Base-by-base conservation (phyloP, 2,329 filamentous ascomycete species). In the Myriangium duriaei region DNA sequence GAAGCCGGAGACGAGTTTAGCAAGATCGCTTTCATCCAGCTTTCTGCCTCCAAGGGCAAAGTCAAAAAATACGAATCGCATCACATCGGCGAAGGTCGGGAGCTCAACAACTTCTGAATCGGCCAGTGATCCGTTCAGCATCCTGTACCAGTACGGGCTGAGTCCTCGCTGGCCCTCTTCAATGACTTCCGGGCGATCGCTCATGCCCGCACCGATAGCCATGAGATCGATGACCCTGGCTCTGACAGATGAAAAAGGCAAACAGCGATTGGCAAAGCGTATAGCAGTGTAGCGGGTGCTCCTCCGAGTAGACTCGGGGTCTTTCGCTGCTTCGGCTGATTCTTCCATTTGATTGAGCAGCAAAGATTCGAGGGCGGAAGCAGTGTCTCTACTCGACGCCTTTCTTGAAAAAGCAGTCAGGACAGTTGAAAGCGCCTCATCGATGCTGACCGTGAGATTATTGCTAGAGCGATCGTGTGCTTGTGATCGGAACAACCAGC, bases 141-240 rank as follows among this genome's bases (percentile, higher is more conserved):
- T 71, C 32, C 65, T 62, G 49, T 79, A 79, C 76, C 76, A 81
- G 51, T 81, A 79, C 9, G 79, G 77, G 58, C 94, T 85, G 3
- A 95, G 68, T 1, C 91, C 91, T 56, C 85, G 87, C 44, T 76
- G 78, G 2, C 86, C 91, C 61, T 96, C 88, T 54, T 98, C 91
- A 1, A 83, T 61, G 3, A 96, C 77, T 53, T 96, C 88, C 43
- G 78, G 80, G 32, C 81, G 74, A 53, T 87, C 81, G 35, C 75
- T 71, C 2, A 63, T 58, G 3, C 69, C 69, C 10, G 77, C 77
- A 11, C 74, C 76, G 6, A 91, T 65, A 5, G 87, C 88, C 34
- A 95, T 68, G 11, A 96, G 72, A 55, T 95, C 76, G 32, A 95
- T 81, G 83, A 85, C 95, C 34, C 91, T 74, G 16, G 76, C 91